Percentiles rank a stretch among this genome's conserved stretches.
phyloP scores from a whole-genome alignment of 306 rosid species.

The Fragaria nilgerrensis region DNA sequence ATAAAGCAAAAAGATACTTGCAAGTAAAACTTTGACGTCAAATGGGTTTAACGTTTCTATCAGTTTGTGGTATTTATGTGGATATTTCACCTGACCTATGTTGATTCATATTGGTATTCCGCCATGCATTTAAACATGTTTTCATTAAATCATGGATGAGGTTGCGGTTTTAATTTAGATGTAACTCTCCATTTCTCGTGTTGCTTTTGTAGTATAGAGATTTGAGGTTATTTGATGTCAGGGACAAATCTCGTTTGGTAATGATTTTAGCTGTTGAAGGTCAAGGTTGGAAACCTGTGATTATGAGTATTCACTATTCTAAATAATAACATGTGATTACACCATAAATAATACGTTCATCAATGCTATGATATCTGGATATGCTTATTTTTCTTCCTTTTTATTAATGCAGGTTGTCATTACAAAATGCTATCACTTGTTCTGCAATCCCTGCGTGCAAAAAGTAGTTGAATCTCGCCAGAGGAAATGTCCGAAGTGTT shows the following conservation, averaged over 20 bases:
- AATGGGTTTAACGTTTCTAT: background rate
- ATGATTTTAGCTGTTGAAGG: background rate
- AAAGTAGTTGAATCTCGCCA: constrained; percentile 71
- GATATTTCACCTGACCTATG: background rate
- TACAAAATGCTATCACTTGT: constrained; percentile 98
- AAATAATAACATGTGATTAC: background rate
- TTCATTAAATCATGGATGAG: background rate
- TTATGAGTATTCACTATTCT: background rate
- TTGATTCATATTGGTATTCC: background rate
- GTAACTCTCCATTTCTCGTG: background rate
- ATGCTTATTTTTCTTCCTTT: background rate
- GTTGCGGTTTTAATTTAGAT: background rate
- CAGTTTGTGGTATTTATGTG: background rate
- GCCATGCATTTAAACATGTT: background rate
- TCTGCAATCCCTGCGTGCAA: constrained; percentile 81
- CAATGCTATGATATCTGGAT: background rate
- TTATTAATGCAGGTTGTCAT: constrained; percentile 72
- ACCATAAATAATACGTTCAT: background rate
- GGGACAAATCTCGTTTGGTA: background rate
- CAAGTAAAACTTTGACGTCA: background rate
- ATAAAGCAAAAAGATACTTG: background rate
- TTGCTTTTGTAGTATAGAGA: background rate
- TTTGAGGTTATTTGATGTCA: background rate
- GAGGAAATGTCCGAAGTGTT: constrained; percentile 89
- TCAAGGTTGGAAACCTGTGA: background rate